Base-by-base conservation (phyloP, 2,329 filamentous ascomycete genomes). In the Botrytis cinerea region DNA sequence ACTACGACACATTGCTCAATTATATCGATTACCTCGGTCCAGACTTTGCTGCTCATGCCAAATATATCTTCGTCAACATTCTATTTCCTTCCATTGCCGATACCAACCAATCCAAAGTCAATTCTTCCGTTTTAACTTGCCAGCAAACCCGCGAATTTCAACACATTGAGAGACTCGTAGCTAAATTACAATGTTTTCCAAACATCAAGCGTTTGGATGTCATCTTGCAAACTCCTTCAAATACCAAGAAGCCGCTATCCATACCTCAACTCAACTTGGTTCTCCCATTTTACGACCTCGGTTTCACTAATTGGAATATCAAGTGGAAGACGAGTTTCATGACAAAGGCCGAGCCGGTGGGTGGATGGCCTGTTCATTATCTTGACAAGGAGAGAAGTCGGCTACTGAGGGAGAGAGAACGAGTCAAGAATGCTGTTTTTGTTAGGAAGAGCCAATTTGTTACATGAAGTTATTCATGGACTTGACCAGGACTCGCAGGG, bases 261-360 rank as follows among this genome's bases (percentile, higher is more conserved):
- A 61, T 76, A 22, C 32, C 72, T 1, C 75, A 78, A 62, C 70
- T 79, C 2, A 73, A 74, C 51, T 69, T 77, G 16, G 68, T 77
- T n/a, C 67, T 80, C 7, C 78, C 78, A 0, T 80, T 79, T 71
- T 80, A 78, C 59, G 78, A 79, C 20, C 70, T 79, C 1, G 61
- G 60, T 8, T 79, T 78, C 67, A 74, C 64, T 22, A 61, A 75
- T 4, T 80, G 78, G 78, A 60, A 71, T 1, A 60, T 79, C 12
- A 75, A 72, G 45, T 79, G 75, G 72, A 73, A 75, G 28, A 73
- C 73, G 2, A 64, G 64, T 7, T 77, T 73, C 32, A 74, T 77
- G 74, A 74, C 59, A 10, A 46, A 71, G 22, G 54, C 74, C 14
- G 74, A 74, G 14, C n/a, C 60, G 7, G 63, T 77, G 14, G 60